A percentile compares a stretch with the other conserved stretches of the same genome.
Evolutionary conservation across 257 asterid genomes (phyloP).

Genomic region (Cinchona pubescens): DNA sequence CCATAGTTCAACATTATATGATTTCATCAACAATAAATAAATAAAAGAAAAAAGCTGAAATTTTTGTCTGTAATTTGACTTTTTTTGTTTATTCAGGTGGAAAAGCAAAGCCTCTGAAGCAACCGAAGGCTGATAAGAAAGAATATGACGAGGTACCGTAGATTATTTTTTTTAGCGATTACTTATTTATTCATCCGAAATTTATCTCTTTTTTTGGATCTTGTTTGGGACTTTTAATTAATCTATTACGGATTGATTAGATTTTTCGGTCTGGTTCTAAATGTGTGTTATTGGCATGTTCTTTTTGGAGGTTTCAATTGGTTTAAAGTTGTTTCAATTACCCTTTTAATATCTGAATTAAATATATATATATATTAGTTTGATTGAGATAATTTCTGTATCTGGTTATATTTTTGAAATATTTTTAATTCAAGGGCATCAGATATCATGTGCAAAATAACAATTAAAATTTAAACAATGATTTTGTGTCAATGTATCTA

Average conservation of each 20-base stretch:
- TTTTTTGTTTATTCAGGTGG: slow-evolving; percentile 23
- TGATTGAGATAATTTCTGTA: not conserved
- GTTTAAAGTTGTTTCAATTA: not conserved
- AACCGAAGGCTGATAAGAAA: slow-evolving; percentile 36
- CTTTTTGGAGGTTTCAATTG: not conserved
- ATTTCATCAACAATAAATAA: too few species aligned
- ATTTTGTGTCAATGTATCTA: too few species aligned
- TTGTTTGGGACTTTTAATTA: not conserved
- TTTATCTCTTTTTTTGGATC: not conserved
- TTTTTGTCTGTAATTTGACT: not conserved
- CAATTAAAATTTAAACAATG: too few species aligned
- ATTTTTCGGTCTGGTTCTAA: too few species aligned
- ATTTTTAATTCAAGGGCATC: too few species aligned
- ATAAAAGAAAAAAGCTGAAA: not conserved
- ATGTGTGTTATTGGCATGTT: not conserved
- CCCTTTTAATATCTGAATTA: not conserved
- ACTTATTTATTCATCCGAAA: not conserved
- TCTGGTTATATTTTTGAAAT: too few species aligned
- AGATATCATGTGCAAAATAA: too few species aligned
- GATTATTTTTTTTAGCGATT: not conserved
- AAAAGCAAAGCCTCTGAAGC: slow-evolving; percentile 44
- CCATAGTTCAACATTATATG: not conserved
- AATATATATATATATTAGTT: not conserved
- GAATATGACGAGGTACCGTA: slow-evolving; percentile 37
- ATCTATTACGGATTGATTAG: too few species aligned